phyloP scores from a whole-genome alignment of 805 yeast species.

The Tetrapisispora taiwanensis region DNA sequence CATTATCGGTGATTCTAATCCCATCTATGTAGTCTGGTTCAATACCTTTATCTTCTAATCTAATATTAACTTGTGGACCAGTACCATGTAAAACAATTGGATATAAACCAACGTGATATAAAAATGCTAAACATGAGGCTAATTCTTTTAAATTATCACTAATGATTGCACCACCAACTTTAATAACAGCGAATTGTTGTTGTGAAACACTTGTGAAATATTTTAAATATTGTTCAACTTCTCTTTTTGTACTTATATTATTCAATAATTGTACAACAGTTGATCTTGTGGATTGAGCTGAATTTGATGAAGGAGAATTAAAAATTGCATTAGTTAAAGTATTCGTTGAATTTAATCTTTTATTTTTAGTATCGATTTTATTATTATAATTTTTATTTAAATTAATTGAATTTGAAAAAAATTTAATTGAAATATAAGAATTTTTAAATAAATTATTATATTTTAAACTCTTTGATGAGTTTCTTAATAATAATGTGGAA shows the following conservation, averaged over 20 bases:
- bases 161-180: constrained; percentile 98
- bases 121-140: constrained; percentile 90
- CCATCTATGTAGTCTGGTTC: constrained; percentile 96
- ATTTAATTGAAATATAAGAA: constrained; percentile 9
- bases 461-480: constrained; percentile 21
- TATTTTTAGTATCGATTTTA: neutral
- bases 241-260: constrained; percentile 94
- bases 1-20: constrained; percentile 86
- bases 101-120: constrained; percentile 93
- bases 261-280: constrained; percentile 91
- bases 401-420: constrained; percentile 1
- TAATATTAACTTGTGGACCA: constrained; percentile 96
- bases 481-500: constrained; percentile 18
- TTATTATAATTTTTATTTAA: neutral
- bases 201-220: constrained; percentile 93
- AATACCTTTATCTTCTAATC: constrained; percentile 85
- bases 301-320: constrained; percentile 6
- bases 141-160: constrained; percentile 88
- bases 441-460: constrained; percentile 12
- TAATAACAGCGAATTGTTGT: constrained; percentile 96
- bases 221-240: constrained; percentile 93
- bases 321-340: constrained; percentile 12
- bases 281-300: constrained; percentile 53
- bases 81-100: constrained; percentile 98
- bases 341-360: constrained; percentile 15